phyloP scores from a whole-genome alignment of 805 yeast genomes.

The Candida suzukii region DNA sequence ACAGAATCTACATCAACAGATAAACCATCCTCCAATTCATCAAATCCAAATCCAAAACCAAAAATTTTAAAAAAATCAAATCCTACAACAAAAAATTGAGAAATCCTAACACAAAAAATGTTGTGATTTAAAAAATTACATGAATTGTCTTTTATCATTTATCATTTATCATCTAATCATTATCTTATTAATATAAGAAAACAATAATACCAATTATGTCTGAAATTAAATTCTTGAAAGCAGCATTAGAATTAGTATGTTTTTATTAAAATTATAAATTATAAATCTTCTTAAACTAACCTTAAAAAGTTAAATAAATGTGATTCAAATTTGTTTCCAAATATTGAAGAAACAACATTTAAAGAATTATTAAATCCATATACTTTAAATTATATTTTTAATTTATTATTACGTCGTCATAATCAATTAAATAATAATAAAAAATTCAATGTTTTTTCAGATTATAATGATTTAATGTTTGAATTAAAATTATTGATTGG shows the following conservation, averaged over 20 bases:
- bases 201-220: neutral
- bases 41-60: neutral
- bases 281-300: too few species aligned
- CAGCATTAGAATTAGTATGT: neutral
- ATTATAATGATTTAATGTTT: neutral
- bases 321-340: neutral
- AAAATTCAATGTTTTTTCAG: too few species aligned
- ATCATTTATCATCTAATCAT: too few species aligned
- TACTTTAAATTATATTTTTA: neutral
- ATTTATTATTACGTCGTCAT: neutral
- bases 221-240: slow-evolving; percentile 1
- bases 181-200: too few species aligned
- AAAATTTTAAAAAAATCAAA: neutral
- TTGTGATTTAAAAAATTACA: too few species aligned
- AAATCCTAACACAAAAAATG: too few species aligned
- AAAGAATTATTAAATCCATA: slow-evolving; percentile 1
- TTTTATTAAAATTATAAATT: too few species aligned
- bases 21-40: neutral
- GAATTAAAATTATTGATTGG: neutral
- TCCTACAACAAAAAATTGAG: neutral
- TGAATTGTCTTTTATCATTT: too few species aligned
- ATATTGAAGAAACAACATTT: neutral
- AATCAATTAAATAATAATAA: neutral
- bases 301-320: neutral
- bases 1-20: too few species aligned